Base-by-base conservation (phyloP, 2,329 filamentous ascomycete species). In the Paraphaeosphaeria minitans region DNA sequence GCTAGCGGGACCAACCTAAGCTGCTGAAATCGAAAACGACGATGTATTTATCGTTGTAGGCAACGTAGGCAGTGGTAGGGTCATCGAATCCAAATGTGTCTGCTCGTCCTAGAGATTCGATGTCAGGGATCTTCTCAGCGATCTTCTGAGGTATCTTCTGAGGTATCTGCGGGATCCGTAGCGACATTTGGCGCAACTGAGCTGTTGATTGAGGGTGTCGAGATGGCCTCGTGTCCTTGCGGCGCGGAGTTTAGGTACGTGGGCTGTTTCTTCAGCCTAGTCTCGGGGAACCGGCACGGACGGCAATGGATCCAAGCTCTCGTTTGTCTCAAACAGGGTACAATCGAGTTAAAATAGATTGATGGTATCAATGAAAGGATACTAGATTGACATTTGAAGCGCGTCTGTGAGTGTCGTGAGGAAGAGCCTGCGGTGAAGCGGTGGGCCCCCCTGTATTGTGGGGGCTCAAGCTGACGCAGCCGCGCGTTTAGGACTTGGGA, bases 21-120 rank as follows among this genome's bases (percentile, higher is more conserved):
- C 61, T 59, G 31, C 63, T 60, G 50, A 69, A 75, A 39, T 75
- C 65, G 56, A 74, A 74, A 10, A 71, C 68, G 1, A 74, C 52
- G 22, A 74, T 67, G 62, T 74, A 75, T 50, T 73, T 73, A 57
- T 74, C 70, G 52, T 74, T 67, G 47, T 72, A 74, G 5, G 65
- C 66, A 39, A 68, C 64, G 43, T 70, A 62, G 16, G 62, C 58
- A 41, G 66, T 64, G 42, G 65, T 63, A 43, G 62, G 57, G 56
- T 71, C 67, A 53, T 71, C 70, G 13, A 65, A 60, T n/a, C 68
- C 41, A 10, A 59, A 65, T 22, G 66, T 71, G 22, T 70, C 66
- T 39, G 65, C 66, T 58, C 66, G 63, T 48, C 58, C 64, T 59
- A 71, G 37, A 16, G 50, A 51, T 55, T 66, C 57, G 64, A 70